Conservation (phyloP, 2,329 filamentous ascomycete genomes). For the Beauveria pseudobassiana region DNA sequence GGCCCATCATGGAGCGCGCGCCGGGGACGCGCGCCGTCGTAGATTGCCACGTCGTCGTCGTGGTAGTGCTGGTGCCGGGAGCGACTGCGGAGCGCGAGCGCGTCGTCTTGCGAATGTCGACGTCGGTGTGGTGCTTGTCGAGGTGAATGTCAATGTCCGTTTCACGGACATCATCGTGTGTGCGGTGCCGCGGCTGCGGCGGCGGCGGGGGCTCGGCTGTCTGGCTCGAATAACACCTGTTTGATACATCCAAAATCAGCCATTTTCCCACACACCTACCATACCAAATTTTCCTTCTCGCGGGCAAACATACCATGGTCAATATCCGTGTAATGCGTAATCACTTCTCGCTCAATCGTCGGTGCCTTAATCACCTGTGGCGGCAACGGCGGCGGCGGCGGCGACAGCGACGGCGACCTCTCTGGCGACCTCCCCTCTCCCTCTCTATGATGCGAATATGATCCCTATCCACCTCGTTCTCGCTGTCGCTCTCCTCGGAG, state of each 20-base stretch:
- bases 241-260: not conserved
- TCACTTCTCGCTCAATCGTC: slow-evolving; percentile 79
- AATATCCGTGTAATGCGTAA: slow-evolving; percentile 80
- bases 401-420: slow-evolving; percentile 44
- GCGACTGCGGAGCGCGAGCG: slow-evolving; percentile 32
- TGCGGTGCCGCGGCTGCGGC: slow-evolving; percentile 33
- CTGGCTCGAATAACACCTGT: slow-evolving; percentile 38
- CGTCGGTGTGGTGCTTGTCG: slow-evolving; percentile 46
- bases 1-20: slow-evolving; percentile 44
- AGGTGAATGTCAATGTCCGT: slow-evolving; percentile 57
- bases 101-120: slow-evolving; percentile 42
- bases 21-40: slow-evolving; percentile 39
- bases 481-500: not conserved
- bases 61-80: slow-evolving; percentile 28
- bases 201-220: slow-evolving; percentile 36
- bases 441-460: slow-evolving; percentile 44
- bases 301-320: too few species aligned
- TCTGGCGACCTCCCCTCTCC: slow-evolving; percentile 34
- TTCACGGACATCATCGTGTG: slow-evolving; percentile 39
- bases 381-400: slow-evolving; percentile 48
- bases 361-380: slow-evolving; percentile 65
- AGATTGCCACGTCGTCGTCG: slow-evolving; percentile 45
- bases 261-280: too few species aligned
- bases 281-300: too few species aligned
- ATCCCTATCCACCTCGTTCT: slow-evolving; percentile 31